Conservation (phyloP, 2,329 filamentous ascomycete genomes). For the Aspergillus sp. region DNA sequence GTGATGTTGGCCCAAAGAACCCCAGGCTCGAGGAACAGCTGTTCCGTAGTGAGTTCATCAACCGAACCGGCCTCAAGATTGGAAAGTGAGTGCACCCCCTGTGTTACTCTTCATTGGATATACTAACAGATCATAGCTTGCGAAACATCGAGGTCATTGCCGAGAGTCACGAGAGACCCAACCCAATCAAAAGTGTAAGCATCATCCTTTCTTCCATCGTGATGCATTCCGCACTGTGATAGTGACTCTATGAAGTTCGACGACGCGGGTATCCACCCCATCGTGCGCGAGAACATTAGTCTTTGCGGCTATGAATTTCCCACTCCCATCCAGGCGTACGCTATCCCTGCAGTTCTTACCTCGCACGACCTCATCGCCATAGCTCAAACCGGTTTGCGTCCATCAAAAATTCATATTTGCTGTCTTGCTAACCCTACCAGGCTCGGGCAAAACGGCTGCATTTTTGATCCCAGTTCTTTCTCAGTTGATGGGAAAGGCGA, state of each 20-base stretch:
- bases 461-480: constrained; percentile 88
- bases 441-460: constrained; percentile 93
- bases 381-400: constrained; percentile 79
- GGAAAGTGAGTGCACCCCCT: constrained; percentile 51
- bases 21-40: constrained; percentile 72
- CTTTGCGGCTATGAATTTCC: constrained; percentile 70
- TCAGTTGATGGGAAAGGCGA: constrained; percentile 92
- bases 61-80: constrained; percentile 62
- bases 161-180: constrained; percentile 49
- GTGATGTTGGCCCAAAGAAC: constrained; percentile 75
- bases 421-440: constrained; percentile 49
- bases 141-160: constrained; percentile 52
- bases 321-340: constrained; percentile 85
- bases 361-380: constrained; percentile 83
- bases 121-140: constrained; percentile 32
- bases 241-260: constrained; percentile 57
- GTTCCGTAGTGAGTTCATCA: constrained; percentile 60
- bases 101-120: background rate
- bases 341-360: constrained; percentile 73
- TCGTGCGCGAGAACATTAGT: constrained; percentile 74
- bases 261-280: constrained; percentile 79
- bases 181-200: constrained; percentile 53
- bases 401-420: background rate
- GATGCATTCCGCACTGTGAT: background rate
- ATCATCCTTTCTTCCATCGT: constrained; percentile 8